Evolutionary conservation across 805 yeast genomes (phyloP), one percentile per base, ranked within the genome.

Genomic region (Metschnikowia santaceciliae): DNA sequence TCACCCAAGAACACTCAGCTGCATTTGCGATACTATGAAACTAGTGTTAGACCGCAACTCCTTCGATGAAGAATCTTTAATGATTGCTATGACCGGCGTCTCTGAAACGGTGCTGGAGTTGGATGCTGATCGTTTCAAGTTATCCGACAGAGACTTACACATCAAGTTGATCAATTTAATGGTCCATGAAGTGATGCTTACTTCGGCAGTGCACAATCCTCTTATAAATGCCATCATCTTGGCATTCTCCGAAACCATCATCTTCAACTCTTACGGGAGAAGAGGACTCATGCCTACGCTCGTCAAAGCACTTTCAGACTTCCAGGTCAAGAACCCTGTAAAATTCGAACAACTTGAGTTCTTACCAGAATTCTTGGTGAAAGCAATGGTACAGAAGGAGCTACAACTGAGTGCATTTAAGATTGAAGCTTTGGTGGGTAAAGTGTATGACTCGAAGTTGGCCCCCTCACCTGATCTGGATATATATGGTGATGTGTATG

Each of bases 141-240:
- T 88, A 38, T 78, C 79, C 41, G 94, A 89, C 55, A 79, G 82
- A 47, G 75, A 74, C 13, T 71, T 88, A 43, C 96, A 90, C 57
- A 61, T 79, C 13, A 52, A 61, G 0, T 71, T 86, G 30, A 81
- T 90, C 22, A 68, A 77, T n/a, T 61, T 82, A 0, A 42, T 83
- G 6, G 75, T 80, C 47, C 69, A 78, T 54, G 65, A 71, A 3
- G 57, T 53, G 2, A 52, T 84, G 5, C 55, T 87, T 39, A 59
- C 50, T 6, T 57, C 58, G 8, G 73, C 85, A 0, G 58, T 66
- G 1, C 19, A 60, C 1, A 65, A 64, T 53, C 63, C 57, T 13
- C 54, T 50, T 1, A 55, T 73, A 17, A 61, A 67, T 10, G 61
- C 57, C 6, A 52, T 53, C 0, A 61, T 81, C 1, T 58, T 54